Conservation (phyloP, 495 filamentous ascomycete genomes). For the Lentithecium fluviatile region DNA sequence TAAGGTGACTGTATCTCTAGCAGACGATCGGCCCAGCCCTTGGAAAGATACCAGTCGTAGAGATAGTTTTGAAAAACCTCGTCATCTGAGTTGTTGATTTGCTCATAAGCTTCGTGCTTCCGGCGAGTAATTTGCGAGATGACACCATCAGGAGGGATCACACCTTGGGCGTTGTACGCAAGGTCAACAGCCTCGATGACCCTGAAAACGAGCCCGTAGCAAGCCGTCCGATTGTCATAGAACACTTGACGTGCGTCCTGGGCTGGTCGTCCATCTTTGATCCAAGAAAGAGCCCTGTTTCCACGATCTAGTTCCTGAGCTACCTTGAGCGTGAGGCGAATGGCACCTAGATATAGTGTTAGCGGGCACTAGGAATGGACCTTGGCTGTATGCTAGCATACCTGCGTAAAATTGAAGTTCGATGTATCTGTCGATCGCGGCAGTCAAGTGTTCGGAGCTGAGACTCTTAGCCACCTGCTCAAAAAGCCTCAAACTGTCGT, state of each 20-base stretch:
- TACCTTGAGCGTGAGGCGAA: conserved; percentile 78
- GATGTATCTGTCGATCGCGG: conserved; percentile 74
- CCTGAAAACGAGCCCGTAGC: conserved; percentile 78
- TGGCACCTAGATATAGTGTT: conserved; percentile 60
- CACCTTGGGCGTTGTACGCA: conserved; percentile 61
- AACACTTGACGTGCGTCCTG: conserved; percentile 66
- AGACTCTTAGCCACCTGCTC: conserved; percentile 79
- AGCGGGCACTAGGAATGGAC: conserved; percentile 11
- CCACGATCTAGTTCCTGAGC: conserved; percentile 79
- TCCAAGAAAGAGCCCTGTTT: conserved; percentile 75
- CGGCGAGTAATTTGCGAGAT: conserved; percentile 71
- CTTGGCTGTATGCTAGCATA: conserved; percentile 10
- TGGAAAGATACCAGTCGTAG: conserved; percentile 92
- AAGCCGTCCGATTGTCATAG: conserved; percentile 69
- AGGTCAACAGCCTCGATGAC: conserved; percentile 74
- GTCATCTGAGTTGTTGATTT: conserved; percentile 80
- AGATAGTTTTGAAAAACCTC: conserved; percentile 91
- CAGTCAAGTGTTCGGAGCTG: conserved; percentile 73
- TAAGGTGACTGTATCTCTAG: conserved; percentile 78
- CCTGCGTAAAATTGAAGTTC: conserved; percentile 79
- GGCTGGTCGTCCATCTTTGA: conserved; percentile 60
- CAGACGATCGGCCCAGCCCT: conserved; percentile 78
- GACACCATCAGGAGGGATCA: conserved; percentile 69
- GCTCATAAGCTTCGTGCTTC: conserved; percentile 78
- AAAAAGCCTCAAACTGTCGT: conserved; percentile 85